Evolutionary conservation across 1,284 basidiomycete genomes (phyloP), one percentile per base, ranked within the genome.

Genomic region (Trametes versicolor): DNA sequence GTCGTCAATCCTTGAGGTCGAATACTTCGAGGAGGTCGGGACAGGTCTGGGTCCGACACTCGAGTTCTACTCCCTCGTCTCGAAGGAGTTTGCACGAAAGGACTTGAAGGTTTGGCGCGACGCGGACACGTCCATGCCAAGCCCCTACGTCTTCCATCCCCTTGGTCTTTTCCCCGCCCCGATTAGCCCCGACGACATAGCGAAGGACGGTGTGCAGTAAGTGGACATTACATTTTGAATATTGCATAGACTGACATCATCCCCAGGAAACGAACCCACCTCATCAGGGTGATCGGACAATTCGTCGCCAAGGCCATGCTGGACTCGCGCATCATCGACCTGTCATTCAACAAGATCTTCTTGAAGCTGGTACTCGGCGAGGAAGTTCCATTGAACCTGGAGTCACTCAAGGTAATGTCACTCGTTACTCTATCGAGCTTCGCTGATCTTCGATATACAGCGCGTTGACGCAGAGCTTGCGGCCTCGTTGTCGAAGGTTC

Each of bases 21-120:
- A 99, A 78, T 99, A 99, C 82, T 99, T 99, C 76, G 96, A 98
- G 75, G 98, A 99, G 82, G 97, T 98, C 56, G 98, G 98, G 25
- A 99, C 98, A 2, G 98, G 98, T 34, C 82, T 99, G 13, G 98
- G 98, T 3, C 98, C 97, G 7, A 99, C 98, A n/a, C 85, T 99
- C 39, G 98, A 99, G 81, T 99, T 99, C 80, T 99, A 98, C 79
- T 92, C 96, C 43, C 82, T 99, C 57, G 96, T 96, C 17, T 97
- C 95, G 55, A 92, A 91, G 74, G 96, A 97, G 79, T 98, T 98
- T 77, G 96, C 95, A 0, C 85, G 94, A 63, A 88, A 90, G 71
- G 90, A 94, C 68, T 80, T 98, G 71, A 92, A 93, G 78, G 84
- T 99, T 36, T 99, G 97, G 97, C 86, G 95, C 65, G 94, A 96